Conservation (phyloP, 768 basidiomycete genomes). For the Naematelia aurantialba region DNA sequence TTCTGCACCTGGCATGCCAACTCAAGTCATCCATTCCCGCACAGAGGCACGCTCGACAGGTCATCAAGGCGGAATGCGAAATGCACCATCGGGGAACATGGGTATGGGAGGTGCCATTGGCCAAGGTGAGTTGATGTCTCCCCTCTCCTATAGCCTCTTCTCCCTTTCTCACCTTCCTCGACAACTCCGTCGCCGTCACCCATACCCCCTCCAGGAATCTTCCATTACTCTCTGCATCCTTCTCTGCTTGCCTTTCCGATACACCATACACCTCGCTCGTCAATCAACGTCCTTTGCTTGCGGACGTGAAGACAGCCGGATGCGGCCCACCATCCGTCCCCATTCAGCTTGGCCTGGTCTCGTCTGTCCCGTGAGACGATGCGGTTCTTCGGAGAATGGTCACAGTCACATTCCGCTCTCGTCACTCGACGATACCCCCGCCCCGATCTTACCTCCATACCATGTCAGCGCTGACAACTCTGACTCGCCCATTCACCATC, state of each 20-base stretch:
- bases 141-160: background rate
- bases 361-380: background rate
- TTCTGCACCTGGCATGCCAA: background rate
- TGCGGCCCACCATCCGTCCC: background rate
- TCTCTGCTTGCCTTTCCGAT: background rate
- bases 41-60: background rate
- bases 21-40: background rate
- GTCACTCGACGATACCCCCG: background rate
- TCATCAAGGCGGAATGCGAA: background rate
- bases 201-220: background rate
- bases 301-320: background rate
- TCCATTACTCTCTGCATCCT: background rate
- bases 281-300: background rate
- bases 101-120: background rate
- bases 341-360: background rate
- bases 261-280: background rate
- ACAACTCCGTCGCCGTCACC: background rate
- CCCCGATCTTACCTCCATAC: background rate
- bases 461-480: background rate
- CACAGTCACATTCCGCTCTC: background rate
- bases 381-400: background rate
- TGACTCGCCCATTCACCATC: conserved; percentile 23
- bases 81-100: background rate
- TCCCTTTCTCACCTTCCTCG: background rate
- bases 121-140: background rate